Evolutionary conservation across 805 yeast species (phyloP).

Genomic region (Saccharomycopsis sp.): DNA sequence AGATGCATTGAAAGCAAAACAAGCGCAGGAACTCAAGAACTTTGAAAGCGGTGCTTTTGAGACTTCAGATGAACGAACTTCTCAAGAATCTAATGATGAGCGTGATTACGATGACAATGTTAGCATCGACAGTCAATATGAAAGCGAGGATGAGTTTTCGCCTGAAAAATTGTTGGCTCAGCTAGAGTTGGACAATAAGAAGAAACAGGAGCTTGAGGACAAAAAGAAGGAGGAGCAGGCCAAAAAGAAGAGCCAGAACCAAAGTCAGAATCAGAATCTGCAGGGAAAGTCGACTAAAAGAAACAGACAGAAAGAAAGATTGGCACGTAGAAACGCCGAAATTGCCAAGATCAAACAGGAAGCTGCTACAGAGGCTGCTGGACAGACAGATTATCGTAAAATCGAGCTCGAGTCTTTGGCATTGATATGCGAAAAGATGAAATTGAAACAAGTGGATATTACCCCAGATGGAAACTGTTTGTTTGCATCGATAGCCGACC

Average conservation of each 20-base stretch:
- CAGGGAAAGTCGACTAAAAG: conserved; percentile 37
- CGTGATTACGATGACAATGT: conserved; percentile 19
- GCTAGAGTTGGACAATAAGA: conserved; percentile 36
- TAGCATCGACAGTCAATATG: conserved; percentile 26
- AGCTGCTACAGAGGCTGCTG: conserved; percentile 64
- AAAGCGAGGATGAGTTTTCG: conserved; percentile 43
- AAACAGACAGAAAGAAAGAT: conserved; percentile 78
- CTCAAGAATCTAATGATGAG: conserved; percentile 4
- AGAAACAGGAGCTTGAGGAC: conserved; percentile 22
- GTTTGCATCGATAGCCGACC: conserved; percentile 81
- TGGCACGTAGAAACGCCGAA: conserved; percentile 71
- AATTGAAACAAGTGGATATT: conserved; percentile 58
- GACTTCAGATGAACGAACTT: neutral
- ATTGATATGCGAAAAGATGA: conserved; percentile 41
- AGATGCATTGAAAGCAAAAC: conserved; percentile 45
- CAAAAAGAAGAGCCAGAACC: conserved; percentile 11
- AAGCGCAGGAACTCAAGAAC: conserved; percentile 43
- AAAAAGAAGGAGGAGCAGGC: conserved; percentile 12
- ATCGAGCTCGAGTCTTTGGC: conserved; percentile 66
- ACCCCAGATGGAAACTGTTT: conserved; percentile 93
- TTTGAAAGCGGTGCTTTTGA: conserved; percentile 9
- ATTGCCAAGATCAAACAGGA: conserved; percentile 53
- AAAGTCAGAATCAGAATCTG: conserved; percentile 23
- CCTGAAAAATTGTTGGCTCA: conserved; percentile 66
- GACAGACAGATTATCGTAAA: conserved; percentile 58